Base-by-base conservation (phyloP, 1,284 basidiomycete species). In the Apiotrichum akiyoshidainum region DNA sequence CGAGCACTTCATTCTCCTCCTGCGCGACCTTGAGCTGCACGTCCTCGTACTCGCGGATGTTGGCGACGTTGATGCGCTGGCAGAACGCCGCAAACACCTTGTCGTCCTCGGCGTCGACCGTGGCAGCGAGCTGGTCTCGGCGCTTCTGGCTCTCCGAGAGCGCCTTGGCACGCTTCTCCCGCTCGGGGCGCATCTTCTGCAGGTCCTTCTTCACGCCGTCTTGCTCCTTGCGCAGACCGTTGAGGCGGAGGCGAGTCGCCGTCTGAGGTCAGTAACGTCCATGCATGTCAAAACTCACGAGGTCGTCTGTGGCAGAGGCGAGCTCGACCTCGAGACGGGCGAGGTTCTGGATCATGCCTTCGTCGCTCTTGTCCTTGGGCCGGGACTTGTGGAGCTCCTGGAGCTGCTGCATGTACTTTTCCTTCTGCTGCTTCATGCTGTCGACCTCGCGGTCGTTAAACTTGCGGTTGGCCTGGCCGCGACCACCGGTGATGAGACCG, bases 381-480 rank as follows among this genome's bases (percentile, higher is more conserved):
- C 89, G 91, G 61, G 87, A 84, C 73, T 90, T 89, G 67, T 81
- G 83, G 34, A 96, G 82, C 55, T 96, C 92, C 52, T 86, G 83
- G 34, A 98, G 81, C 69, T 94, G 87, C n/a, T 83, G 79, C 63
- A 89, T 78, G 46, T 94, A 83, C 37, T 82, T 85, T 68, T 96
- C 92, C 59, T 88, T 84, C 17, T 82, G 80, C 52, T 86, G 85
- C 47, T 85, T 83, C 34, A 95, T 82, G 44, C 92, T 89, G 77
- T 92, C 87, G 4, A 98, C 84, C 67, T 97, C 92, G 64, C 88
- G 88, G 73, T 98, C 94, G 59, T 94, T 91, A 87, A 92, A 98
- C 70, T 90, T 90, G 77, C 90, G 87, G 51, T 83, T 83, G 40
- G 78, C 84, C 41, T 81, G 83, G 0, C 90, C 91, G 37, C 86